phyloP scores from a whole-genome alignment of 257 asterid species.

The Cruciata laevipes region DNA sequence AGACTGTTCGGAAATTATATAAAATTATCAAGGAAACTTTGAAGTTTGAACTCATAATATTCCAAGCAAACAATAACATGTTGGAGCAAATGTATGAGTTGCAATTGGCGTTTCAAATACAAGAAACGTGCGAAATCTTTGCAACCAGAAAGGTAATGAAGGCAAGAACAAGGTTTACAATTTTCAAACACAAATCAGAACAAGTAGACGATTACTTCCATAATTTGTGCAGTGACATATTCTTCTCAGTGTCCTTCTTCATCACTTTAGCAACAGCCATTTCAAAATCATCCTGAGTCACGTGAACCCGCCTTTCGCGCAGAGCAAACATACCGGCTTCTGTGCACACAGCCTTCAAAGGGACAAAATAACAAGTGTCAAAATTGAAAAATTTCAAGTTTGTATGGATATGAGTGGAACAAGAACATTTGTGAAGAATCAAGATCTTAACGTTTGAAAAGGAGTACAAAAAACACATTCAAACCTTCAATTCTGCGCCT shows the following conservation, averaged over 20 bases:
- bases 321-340: constrained; percentile 98
- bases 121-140: neutral
- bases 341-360: constrained; percentile 81
- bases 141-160: neutral
- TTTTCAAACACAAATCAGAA: neutral
- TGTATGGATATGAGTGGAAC: too few species aligned
- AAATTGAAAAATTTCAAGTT: neutral
- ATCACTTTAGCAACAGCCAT: constrained; percentile 99
- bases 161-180: neutral
- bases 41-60: too few species aligned
- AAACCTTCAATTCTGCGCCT: constrained; percentile 89
- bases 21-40: too few species aligned
- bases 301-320: constrained; percentile 94
- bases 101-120: neutral
- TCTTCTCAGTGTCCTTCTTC: constrained; percentile 95
- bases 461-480: neutral
- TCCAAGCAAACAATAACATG: too few species aligned
- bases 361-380: neutral
- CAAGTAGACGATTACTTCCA: constrained; percentile 49
- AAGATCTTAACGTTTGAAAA: neutral
- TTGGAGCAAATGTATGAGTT: neutral
- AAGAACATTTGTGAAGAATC: neutral
- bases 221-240: constrained; percentile 87
- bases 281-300: constrained; percentile 94
- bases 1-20: too few species aligned